Percentiles rank a stretch among this genome's conserved stretches.
phyloP scores from a whole-genome alignment of 148 eudicot species.

The Diospyros lotus region DNA sequence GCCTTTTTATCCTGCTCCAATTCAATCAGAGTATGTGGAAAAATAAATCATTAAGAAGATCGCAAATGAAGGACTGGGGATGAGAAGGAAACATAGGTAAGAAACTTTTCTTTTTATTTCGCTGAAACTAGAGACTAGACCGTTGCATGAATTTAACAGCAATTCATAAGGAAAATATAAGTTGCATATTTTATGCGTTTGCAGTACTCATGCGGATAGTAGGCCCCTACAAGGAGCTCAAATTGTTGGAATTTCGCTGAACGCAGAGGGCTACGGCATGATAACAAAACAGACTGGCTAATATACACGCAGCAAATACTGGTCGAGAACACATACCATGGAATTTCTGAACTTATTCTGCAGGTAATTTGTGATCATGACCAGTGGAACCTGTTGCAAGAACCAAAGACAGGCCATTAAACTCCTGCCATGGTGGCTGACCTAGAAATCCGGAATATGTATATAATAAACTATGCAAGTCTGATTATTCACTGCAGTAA shows the following conservation, averaged over 20 bases:
- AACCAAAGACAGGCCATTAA: slow-evolving; percentile 17
- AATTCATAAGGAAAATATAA: neutral
- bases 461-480: neutral
- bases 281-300: neutral
- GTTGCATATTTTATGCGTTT: no score
- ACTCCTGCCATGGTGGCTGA: neutral
- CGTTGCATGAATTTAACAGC: neutral
- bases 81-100: neutral
- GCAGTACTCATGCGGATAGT: neutral
- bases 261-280: neutral
- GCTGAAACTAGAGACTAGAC: neutral
- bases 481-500: neutral
- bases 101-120: neutral
- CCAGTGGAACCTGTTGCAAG: slow-evolving; percentile 72
- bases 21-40: no score
- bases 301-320: neutral
- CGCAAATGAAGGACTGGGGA: no score
- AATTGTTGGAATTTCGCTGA: neutral
- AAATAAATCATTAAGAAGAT: no score
- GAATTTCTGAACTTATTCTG: slow-evolving; percentile 77
- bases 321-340: slow-evolving; percentile 49
- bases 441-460: neutral
- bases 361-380: slow-evolving; percentile 63
- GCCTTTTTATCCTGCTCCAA: no score
- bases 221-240: neutral